A percentile compares a stretch with the other conserved stretches of the same genome.
Evolutionary conservation across 495 filamentous ascomycete genomes (phyloP).

Genomic region (Massariosphaeria phaeospora): DNA sequence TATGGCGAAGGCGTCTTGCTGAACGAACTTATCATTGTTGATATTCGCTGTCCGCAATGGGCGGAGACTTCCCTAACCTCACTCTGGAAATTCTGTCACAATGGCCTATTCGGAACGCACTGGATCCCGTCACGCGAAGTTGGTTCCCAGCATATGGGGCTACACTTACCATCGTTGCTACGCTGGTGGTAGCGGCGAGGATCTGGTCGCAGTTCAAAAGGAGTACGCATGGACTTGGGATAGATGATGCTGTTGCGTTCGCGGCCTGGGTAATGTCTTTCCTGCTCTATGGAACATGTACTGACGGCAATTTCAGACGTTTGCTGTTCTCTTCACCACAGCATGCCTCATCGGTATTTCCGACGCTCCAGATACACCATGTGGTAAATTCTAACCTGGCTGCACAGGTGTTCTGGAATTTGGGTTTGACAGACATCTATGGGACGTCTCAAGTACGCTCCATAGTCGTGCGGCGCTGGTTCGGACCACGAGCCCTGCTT

Average conservation of each 20-base stretch:
- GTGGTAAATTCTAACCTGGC: not conserved
- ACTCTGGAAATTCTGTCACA: constrained; percentile 1
- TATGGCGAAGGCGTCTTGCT: no score
- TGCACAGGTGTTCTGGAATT: constrained; percentile 18
- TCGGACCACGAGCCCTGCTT: not conserved
- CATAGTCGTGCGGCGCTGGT: constrained; percentile 26
- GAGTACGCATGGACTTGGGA: not conserved
- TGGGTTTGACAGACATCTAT: constrained; percentile 36
- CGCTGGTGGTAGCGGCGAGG: not conserved
- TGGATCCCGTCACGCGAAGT: constrained; percentile 8
- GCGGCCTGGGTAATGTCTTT: constrained; percentile 15
- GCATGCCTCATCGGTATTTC: constrained; percentile 2
- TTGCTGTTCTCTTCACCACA: constrained; percentile 9
- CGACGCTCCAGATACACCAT: not conserved
- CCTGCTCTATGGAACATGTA: not conserved
- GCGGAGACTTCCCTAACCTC: constrained; percentile 20
- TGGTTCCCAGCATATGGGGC: constrained; percentile 22
- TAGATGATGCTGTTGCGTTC: constrained; percentile 18
- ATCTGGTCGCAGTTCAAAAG: constrained; percentile 11
- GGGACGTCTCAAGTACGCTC: constrained; percentile 24
- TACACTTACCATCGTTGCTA: constrained; percentile 3
- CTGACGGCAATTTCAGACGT: constrained; percentile 10
- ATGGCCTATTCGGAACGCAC: constrained; percentile 13
- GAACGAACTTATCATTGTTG: no score
- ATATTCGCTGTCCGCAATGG: constrained; percentile 10